Evolutionary conservation across 495 filamentous ascomycete species (phyloP).

Genomic region (Copromyces sp.): DNA sequence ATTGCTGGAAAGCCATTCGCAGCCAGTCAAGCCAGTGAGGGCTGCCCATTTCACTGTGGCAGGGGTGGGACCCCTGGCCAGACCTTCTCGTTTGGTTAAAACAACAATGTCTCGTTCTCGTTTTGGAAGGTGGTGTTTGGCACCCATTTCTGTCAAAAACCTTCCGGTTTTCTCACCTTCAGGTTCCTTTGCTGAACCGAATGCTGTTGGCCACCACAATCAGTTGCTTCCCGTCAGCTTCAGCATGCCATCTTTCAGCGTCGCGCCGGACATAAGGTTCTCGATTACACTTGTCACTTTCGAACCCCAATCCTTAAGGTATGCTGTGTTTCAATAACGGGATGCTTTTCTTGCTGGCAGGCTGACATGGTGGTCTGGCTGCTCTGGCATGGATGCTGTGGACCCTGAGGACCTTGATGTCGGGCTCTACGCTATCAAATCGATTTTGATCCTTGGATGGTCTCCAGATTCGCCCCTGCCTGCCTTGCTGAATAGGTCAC

Average conservation of each 20-base stretch:
- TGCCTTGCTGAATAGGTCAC: background rate
- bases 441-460: background rate
- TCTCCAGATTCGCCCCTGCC: background rate
- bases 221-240: background rate
- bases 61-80: background rate
- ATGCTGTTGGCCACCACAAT: background rate
- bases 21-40: background rate
- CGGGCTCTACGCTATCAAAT: background rate
- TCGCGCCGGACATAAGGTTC: background rate
- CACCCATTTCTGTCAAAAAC: background rate
- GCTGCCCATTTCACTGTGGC: background rate
- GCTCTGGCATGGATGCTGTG: background rate
- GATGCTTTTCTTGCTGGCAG: background rate
- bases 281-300: background rate
- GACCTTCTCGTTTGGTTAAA: background rate
- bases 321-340: background rate
- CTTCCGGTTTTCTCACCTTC: background rate
- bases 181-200: background rate
- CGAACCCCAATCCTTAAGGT: background rate
- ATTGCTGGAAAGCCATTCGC: background rate
- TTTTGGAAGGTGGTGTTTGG: conserved; percentile 3
- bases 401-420: background rate
- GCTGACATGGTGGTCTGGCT: background rate
- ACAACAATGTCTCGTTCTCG: background rate
- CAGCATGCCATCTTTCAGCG: background rate